phyloP scores from a whole-genome alignment of 148 eudicot genomes.

The Bassia scoparia region DNA sequence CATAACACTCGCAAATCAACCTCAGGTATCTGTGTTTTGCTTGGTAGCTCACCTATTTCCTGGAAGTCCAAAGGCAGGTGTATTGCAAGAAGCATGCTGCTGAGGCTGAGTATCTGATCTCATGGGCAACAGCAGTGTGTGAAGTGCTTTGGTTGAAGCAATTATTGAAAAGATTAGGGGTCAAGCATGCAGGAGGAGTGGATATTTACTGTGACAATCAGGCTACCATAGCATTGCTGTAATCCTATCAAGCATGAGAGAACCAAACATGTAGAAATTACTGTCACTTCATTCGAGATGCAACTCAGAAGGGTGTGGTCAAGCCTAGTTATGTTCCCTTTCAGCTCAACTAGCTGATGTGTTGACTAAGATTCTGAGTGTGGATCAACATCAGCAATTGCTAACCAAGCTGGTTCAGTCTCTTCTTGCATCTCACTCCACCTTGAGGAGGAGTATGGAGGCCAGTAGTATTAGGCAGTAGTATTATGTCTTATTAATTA shows the following conservation, averaged over 20 bases:
- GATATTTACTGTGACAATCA: neutral
- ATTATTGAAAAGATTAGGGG: neutral
- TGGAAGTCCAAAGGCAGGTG: neutral
- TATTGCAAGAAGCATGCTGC: neutral
- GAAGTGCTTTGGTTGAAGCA: neutral
- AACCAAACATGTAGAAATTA: neutral
- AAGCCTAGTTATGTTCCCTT: too few relatives aligned
- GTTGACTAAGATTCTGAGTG: neutral
- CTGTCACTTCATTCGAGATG: neutral
- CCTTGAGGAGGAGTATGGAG: neutral
- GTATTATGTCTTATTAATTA: too few relatives aligned
- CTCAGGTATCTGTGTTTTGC: neutral
- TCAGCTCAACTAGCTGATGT: neutral
- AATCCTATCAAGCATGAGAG: conserved; percentile 2
- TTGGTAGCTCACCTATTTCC: neutral
- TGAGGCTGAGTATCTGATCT: neutral
- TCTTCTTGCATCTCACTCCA: too few relatives aligned
- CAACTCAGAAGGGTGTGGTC: neutral
- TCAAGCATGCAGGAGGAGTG: neutral
- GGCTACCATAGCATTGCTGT: neutral
- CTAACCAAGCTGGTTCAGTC: neutral
- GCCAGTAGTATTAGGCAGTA: too few relatives aligned
- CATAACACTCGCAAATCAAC: neutral
- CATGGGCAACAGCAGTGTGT: neutral
- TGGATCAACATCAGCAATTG: neutral